Evolutionary conservation across 2,329 filamentous ascomycete species (phyloP).

Genomic region (Capronia epimyces): DNA sequence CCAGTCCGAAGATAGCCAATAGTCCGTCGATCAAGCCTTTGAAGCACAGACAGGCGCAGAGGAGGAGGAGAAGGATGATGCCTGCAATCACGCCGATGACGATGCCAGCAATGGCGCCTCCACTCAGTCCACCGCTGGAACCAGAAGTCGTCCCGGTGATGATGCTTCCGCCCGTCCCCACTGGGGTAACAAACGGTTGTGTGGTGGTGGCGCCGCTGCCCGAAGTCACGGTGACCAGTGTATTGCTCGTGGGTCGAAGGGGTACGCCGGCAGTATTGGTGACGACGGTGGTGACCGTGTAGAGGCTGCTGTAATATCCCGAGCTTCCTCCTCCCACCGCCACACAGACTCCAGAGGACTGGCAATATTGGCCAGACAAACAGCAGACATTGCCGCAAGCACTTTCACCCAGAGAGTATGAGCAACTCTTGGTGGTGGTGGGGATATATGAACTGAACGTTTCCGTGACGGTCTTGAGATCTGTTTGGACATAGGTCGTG

Average conservation of each 20-base stretch:
- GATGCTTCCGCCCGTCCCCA: conserved; percentile 39
- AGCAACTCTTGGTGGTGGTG: conserved; percentile 38
- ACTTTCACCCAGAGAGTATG: conserved; percentile 41
- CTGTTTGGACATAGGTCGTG: conserved; percentile 53
- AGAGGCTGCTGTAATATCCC: conserved; percentile 35
- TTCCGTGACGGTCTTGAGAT: conserved; percentile 49
- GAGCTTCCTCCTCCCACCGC: conserved; percentile 31
- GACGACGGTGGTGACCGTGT: conserved; percentile 33
- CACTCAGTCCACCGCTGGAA: conserved; percentile 39
- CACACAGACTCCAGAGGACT: conserved; percentile 35
- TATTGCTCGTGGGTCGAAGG: conserved; percentile 43
- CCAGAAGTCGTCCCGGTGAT: conserved; percentile 34
- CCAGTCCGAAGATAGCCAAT: conserved; percentile 40
- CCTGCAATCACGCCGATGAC: conserved; percentile 46
- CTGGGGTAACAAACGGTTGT: conserved; percentile 42
- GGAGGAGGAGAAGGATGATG: conserved; percentile 41
- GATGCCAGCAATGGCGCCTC: conserved; percentile 49
- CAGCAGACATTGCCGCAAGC: conserved; percentile 44
- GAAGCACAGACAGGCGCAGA: conserved; percentile 43
- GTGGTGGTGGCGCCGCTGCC: conserved; percentile 41
- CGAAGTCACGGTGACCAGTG: conserved; percentile 40
- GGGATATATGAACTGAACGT: conserved; percentile 45
- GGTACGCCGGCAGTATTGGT: conserved; percentile 36
- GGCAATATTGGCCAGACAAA: conserved; percentile 41
- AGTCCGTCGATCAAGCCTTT: conserved; percentile 39